Conservation (phyloP, 352 stramenopile genomes). For the Phytophthora cryptogea region DNA sequence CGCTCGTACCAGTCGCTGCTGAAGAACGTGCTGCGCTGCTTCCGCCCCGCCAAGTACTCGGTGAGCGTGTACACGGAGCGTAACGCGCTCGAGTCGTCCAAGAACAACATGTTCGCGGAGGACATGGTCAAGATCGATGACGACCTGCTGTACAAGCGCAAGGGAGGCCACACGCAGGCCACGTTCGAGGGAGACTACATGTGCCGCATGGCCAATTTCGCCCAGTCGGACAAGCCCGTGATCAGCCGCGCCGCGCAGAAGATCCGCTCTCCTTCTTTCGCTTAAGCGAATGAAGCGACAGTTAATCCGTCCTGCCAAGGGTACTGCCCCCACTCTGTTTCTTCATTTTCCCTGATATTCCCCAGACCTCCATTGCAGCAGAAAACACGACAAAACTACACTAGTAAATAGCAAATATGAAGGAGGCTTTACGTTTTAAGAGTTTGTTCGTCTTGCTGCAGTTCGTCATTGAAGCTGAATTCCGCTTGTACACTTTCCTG, state of each 20-base stretch:
- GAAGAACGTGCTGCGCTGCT: constrained; percentile 98
- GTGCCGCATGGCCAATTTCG: constrained; percentile 84
- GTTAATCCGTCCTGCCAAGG: constrained; percentile 3
- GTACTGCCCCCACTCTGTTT: neutral
- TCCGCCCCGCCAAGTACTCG: constrained; percentile 97
- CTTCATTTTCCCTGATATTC: constrained; percentile 19
- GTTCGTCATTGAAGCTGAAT: neutral
- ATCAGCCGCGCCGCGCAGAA: constrained; percentile 62
- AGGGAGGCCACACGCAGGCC: constrained; percentile 81
- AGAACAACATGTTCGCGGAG: constrained; percentile 78
- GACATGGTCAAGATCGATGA: constrained; percentile 76
- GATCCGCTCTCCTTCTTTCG: constrained; percentile 78
- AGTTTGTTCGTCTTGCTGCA: constrained; percentile 5
- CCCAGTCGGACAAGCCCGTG: constrained; percentile 47
- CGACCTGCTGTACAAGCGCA: constrained; percentile 80
- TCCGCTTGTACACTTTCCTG: constrained; percentile 4
- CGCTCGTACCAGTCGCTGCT: constrained; percentile 91
- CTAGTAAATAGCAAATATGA: constrained; percentile 34
- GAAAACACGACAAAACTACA: constrained; percentile 32
- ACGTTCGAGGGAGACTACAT: constrained; percentile 88
- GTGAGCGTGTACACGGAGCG: constrained; percentile 97
- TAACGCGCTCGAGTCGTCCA: constrained; percentile 66
- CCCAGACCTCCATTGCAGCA: constrained; percentile 29
- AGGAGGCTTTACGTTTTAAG: constrained; percentile 9
- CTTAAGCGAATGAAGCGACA: constrained; percentile 36